Conservation (phyloP, 2,329 filamentous ascomycete genomes). For the Nothophaeocryptopus gaeumannii region DNA sequence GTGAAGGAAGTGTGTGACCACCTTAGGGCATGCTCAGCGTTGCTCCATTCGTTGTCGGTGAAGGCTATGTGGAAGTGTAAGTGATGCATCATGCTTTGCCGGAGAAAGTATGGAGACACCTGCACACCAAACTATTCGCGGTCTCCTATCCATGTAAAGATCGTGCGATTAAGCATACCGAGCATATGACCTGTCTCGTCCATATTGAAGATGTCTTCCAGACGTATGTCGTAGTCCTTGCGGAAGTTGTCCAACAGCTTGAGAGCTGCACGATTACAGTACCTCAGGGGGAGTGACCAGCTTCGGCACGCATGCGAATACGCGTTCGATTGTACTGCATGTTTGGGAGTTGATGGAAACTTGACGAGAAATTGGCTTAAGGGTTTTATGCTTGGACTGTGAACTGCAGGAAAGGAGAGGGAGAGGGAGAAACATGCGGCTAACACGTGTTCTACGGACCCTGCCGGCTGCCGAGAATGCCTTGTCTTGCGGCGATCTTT, state of each 20-base stretch:
- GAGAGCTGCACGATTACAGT: neutral
- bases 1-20: constrained; percentile 1
- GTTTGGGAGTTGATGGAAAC: no score
- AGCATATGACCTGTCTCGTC: neutral
- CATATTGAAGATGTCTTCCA: constrained; percentile 1
- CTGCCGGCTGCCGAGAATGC: no score
- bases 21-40: constrained; percentile 1
- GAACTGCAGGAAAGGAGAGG: no score
- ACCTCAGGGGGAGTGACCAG: neutral
- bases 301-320: neutral
- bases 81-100: neutral
- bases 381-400: no score
- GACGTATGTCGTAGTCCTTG: neutral
- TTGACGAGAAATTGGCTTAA: no score
- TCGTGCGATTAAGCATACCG: constrained; percentile 1
- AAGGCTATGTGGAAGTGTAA: constrained; percentile 1
- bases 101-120: neutral
- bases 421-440: no score
- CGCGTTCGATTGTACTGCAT: neutral
- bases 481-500: no score
- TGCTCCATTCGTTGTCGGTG: neutral
- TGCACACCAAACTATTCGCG: no score
- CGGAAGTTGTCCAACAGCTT: neutral
- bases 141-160: no score
- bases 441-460: no score